Percentiles rank a stretch among this genome's conserved stretches.
phyloP scores from a whole-genome alignment of 805 yeast species.

The Zygoascus ofunaensis region DNA sequence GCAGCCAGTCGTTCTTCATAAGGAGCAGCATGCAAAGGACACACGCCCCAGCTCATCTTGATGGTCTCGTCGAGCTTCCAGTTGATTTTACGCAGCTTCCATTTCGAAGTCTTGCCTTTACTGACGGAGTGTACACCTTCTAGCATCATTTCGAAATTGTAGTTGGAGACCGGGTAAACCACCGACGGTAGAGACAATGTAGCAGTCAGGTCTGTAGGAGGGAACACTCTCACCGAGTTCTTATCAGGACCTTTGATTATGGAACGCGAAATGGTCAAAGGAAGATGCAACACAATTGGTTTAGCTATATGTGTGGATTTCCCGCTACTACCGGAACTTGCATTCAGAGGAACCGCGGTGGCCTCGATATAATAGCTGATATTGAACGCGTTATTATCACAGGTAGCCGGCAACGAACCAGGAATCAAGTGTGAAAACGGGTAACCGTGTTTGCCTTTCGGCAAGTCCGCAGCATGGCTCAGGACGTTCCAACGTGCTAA shows the following conservation, averaged over 20 bases:
- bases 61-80: constrained; percentile 86
- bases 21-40: constrained; percentile 43
- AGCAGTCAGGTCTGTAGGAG: constrained; percentile 88
- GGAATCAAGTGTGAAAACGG: constrained; percentile 88
- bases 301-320: constrained; percentile 13
- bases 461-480: constrained; percentile 45
- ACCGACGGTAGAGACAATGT: constrained; percentile 83
- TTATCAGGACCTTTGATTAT: constrained; percentile 74
- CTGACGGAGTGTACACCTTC: constrained; percentile 41
- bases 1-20: constrained; percentile 29
- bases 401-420: constrained; percentile 77
- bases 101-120: constrained; percentile 26
- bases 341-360: constrained; percentile 18
- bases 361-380: constrained; percentile 76
- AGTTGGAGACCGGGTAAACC: constrained; percentile 75
- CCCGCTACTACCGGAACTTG: not conserved
- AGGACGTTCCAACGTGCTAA: constrained; percentile 87
- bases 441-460: constrained; percentile 68
- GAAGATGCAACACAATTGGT: constrained; percentile 42
- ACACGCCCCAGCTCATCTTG: constrained; percentile 50
- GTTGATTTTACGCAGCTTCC: constrained; percentile 84
- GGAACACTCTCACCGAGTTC: constrained; percentile 82
- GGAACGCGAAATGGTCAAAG: constrained; percentile 67
- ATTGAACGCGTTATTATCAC: constrained; percentile 47
- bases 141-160: constrained; percentile 72